Evolutionary conservation across 805 yeast species (phyloP), one percentile per base, ranked within the genome.

Genomic region (Ogataea paradorogensis): DNA sequence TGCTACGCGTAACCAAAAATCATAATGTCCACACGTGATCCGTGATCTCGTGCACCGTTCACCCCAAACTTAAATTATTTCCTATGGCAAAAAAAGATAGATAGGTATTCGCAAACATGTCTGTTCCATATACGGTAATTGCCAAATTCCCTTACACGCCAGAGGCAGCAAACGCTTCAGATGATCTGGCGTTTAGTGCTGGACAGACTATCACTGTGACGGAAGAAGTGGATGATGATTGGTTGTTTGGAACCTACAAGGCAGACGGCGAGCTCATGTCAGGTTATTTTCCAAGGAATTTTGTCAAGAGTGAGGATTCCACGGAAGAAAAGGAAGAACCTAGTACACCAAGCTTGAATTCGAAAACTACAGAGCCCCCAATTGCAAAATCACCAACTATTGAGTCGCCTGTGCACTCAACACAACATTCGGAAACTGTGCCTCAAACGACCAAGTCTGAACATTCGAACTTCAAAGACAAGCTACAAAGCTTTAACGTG

Each of bases 261-360:
- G 24, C 34, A 4, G 65, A 66, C 23, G 86, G 86, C 5, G 55
- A 47, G 8, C 30, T 50, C 18, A 62, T 65, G 31, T 62, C 74
- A 15, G 99, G 99, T 7, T 81, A 90, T 67, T 93, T 93, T 53
- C 99, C 99, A 3, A 78, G 75, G 58, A 80, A 78, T 55, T 91
- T 87, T 66, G 98, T 91, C 5, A 77, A 76, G 35, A 40, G 16
- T 5, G 43, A 45, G 33, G 33, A 27, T 15, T 34, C 30, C 25
- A 20, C 33, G 38, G 15, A 42, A 43, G 13, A 38, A 27, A 13
- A 30, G 22, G 10, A 18, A 11, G 31, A 30, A 20, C 6, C 20
- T 6, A 18, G 6, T 18, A 18, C 20, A 4, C 6, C 20, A 4
- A 6, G 6, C 6, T 5, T 18, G 20, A 6, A 5, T 6, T 18